These are phyloP conservation scores for Didymosphaeria variabile DNA, from an alignment of 2,329 filamentous ascomycete genomes.

Conservation along the genomic window DNA sequence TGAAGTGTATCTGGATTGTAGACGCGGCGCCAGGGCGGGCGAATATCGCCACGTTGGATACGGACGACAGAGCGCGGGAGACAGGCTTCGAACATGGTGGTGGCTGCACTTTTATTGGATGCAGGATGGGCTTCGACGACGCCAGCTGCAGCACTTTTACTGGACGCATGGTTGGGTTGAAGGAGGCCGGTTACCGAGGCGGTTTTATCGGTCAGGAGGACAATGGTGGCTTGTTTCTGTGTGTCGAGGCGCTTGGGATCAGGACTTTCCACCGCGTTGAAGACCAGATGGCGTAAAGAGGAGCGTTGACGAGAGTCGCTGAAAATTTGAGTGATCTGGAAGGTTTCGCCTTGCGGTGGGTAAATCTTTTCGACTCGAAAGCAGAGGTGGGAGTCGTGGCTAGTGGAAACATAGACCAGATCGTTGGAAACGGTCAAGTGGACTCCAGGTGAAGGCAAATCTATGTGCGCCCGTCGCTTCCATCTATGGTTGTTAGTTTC, in stretches of 20 bases:
- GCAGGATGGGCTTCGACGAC: too few species aligned
- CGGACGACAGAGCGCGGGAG: conserved; percentile 54
- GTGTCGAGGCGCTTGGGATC: not conserved
- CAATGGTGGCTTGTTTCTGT: conserved; percentile 26
- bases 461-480: conserved; percentile 49
- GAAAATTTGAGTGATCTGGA: conserved; percentile 37
- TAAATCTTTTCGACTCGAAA: conserved; percentile 53
- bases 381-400: conserved; percentile 62
- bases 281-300: conserved; percentile 36
- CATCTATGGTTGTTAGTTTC: conserved; percentile 45
- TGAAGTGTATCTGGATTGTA: conserved; percentile 19
- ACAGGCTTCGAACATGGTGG: conserved; percentile 53
- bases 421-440: conserved; percentile 58
- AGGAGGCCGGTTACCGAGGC: conserved; percentile 42
- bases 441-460: conserved; percentile 59
- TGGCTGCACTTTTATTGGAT: conserved; percentile 33
- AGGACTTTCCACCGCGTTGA: conserved; percentile 14
- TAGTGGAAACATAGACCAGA: conserved; percentile 64
- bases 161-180: conserved; percentile 28
- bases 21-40: conserved; percentile 47
- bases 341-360: conserved; percentile 38
- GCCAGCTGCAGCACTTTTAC: conserved; percentile 37
- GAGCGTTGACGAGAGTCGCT: conserved; percentile 41
- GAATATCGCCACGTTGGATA: conserved; percentile 60
- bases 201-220: conserved; percentile 47